Evolutionary conservation across 306 rosid species (phyloP).

Genomic region (Vigna nakashimae): DNA sequence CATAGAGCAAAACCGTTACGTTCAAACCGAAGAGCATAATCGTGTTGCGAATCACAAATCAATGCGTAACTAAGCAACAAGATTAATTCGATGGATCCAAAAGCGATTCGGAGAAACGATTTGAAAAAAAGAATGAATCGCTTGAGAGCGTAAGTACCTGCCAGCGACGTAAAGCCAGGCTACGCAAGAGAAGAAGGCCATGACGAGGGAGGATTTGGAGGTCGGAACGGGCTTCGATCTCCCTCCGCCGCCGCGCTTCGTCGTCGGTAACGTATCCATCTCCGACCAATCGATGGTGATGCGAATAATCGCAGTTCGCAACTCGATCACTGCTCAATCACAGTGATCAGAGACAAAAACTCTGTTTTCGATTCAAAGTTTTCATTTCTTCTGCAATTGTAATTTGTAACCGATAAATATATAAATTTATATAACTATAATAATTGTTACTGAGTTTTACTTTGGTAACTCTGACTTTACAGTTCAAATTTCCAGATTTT

Average conservation of each 20-base stretch:
- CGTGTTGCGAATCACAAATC: neutral
- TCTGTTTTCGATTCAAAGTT: neutral
- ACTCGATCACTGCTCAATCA: constrained; percentile 1
- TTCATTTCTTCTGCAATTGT: neutral
- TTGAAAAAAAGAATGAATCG: too few species aligned
- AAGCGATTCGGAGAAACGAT: constrained; percentile 15
- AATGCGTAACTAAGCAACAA: neutral
- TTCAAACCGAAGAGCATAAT: neutral
- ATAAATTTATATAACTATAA: too few species aligned
- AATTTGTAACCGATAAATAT: neutral
- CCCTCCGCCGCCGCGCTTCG: constrained; percentile 71
- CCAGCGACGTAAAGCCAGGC: constrained; percentile 99
- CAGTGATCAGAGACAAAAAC: neutral
- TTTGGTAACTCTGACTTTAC: neutral
- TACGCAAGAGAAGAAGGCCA: constrained; percentile 92
- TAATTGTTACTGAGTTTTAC: neutral
- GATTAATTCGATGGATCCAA: constrained; percentile 28
- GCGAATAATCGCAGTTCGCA: neutral
- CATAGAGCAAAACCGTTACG: neutral
- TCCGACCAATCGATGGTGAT: neutral
- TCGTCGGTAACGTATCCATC: constrained; percentile 82
- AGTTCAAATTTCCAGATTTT: neutral
- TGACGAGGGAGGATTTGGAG: constrained; percentile 75
- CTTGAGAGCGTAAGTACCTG: constrained; percentile 50
- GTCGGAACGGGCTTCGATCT: constrained; percentile 79